Evolutionary conservation across 345 rosid species (phyloP).

Genomic region (Gossypium turneri): DNA sequence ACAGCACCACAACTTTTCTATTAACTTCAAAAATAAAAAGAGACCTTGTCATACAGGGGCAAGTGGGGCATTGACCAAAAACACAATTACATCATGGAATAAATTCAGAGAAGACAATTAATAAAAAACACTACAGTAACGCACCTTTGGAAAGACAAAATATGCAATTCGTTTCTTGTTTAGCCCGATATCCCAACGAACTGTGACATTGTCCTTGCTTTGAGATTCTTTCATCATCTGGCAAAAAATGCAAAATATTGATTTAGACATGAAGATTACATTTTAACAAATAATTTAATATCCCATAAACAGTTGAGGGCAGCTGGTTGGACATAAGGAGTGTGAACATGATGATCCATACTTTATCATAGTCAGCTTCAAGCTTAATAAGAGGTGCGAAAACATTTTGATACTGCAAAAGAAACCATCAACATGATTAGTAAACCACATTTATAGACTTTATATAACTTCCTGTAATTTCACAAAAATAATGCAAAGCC

Average conservation of each 20-base stretch:
- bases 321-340: not conserved
- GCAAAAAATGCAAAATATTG: conserved; percentile 15
- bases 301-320: not conserved
- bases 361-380: conserved; percentile 99
- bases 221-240: conserved; percentile 99
- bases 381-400: conserved; percentile 99
- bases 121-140: conserved; percentile 3
- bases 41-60: not conserved
- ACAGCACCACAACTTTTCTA: conserved; percentile 18
- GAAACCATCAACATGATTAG: conserved; percentile 10
- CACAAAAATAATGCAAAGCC: not conserved
- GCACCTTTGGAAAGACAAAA: conserved; percentile 95
- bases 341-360: conserved; percentile 25
- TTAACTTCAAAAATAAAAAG: conserved; percentile 6
- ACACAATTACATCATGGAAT: not conserved
- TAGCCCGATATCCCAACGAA: conserved; percentile 98
- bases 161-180: conserved; percentile 96
- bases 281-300: not conserved
- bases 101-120: conserved; percentile 2
- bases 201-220: conserved; percentile 93
- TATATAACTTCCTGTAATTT: not conserved
- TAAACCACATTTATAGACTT: not conserved
- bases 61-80: not conserved
- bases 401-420: conserved; percentile 96
- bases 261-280: conserved; percentile 8